Evolutionary conservation across 148 eudicot genomes (phyloP), one percentile per base, ranked within the genome.

Genomic region (Pouteria glomerata): DNA sequence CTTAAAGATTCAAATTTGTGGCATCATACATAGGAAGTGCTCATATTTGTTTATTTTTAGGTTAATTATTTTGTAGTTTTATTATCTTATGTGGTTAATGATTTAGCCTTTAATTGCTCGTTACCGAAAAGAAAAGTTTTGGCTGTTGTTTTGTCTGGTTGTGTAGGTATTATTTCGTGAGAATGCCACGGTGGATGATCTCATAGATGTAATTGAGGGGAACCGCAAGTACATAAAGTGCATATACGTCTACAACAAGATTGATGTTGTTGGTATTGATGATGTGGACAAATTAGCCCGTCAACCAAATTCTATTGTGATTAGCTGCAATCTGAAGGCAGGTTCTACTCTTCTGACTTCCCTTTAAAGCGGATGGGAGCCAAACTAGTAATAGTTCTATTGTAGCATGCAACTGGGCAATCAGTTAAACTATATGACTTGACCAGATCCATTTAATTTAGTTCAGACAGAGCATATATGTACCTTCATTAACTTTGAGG

Each of bases 171-270:
- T 96, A 65, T 96, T 96, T 80, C 99, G 99, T 69, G 97, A 96
- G 82, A 96, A 96, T 92, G 99, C 97, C 42, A 85, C 99, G 21
- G 99, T 96, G 72, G 99, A 96, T 85, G 99, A 96, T 80, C 84
- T 96, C 45, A 96, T 96, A 59, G 99, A 96, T 85, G 95, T 96
- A 71, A 96, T 96, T 75, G 99, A 96, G 87, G 99, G 97, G 35
- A 96, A 96, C 48, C 96, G 99, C 80, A 96, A 96, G 78, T 96
- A 96, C 85, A 96, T 96, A 81, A 88, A 90, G 75, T 96, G 99
- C 74, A 81, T 96, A 35, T 96, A 96, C 64, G 99, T 96, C 74
- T 96, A 96, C 90, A 96, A 96, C 92, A 96, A 96, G 87, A 92
- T 92, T 69, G 99, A 96, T 87, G 99, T 96, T 77, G 75, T 92